phyloP scores from a whole-genome alignment of 2,329 filamentous ascomycete genomes.

The Cercospora sp. region DNA sequence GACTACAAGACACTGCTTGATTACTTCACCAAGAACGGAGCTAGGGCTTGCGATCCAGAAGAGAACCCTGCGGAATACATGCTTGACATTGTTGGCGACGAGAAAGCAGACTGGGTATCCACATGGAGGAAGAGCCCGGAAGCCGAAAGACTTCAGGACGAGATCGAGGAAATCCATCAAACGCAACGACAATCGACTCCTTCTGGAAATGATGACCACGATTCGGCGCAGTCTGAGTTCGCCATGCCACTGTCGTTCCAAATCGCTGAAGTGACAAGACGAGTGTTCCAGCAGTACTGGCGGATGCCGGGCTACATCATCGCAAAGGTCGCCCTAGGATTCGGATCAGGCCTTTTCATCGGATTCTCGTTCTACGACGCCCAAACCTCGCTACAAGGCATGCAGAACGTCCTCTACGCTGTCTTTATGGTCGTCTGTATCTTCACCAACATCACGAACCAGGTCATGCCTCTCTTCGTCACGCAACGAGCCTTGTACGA shows the following conservation, averaged over 20 bases:
- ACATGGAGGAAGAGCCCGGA: slow-evolving; percentile 43
- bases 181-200: slow-evolving; percentile 34
- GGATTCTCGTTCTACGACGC: slow-evolving; percentile 48
- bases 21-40: slow-evolving; percentile 65
- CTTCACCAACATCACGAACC: slow-evolving; percentile 52
- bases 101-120: slow-evolving; percentile 45
- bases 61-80: slow-evolving; percentile 79
- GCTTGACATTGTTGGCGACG: slow-evolving; percentile 52
- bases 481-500: slow-evolving; percentile 62
- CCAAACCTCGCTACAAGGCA: slow-evolving; percentile 42
- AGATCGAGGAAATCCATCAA: slow-evolving; percentile 45
- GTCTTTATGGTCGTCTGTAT: slow-evolving; percentile 52
- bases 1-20: slow-evolving; percentile 44
- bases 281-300: slow-evolving; percentile 50
- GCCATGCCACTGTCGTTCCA: slow-evolving; percentile 45
- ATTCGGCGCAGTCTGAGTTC: slow-evolving; percentile 44
- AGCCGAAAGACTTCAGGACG: slow-evolving; percentile 36
- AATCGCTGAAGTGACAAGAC: slow-evolving; percentile 42
- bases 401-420: slow-evolving; percentile 51
- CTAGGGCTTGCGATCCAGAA: slow-evolving; percentile 53
- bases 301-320: slow-evolving; percentile 50
- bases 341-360: slow-evolving; percentile 52
- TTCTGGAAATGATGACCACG: slow-evolving; percentile 31
- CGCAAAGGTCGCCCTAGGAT: slow-evolving; percentile 60
- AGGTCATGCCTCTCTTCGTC: slow-evolving; percentile 62